These are phyloP conservation scores for Kokia cookei DNA, from an alignment of 441 rosid genomes.

Conservation along the genomic window DNA sequence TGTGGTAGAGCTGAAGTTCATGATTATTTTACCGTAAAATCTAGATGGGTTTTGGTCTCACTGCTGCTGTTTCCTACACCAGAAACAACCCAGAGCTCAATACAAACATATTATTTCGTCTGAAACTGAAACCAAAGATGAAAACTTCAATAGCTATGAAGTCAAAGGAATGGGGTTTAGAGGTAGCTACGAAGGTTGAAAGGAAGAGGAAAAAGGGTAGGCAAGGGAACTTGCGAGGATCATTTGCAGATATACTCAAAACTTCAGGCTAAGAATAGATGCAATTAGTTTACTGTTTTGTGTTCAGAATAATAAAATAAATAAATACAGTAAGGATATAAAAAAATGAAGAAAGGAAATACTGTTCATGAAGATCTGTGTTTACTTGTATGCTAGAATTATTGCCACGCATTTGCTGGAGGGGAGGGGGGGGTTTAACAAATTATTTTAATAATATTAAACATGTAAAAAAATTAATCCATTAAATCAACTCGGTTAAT, in stretches of 20 bases:
- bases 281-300: background rate
- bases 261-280: background rate
- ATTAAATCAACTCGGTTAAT: accelerated
- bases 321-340: background rate
- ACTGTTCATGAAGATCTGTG: too few species aligned
- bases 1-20: background rate
- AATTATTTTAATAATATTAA: too few species aligned
- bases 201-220: background rate
- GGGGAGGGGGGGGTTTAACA: too few species aligned
- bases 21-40: background rate
- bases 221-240: background rate
- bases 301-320: background rate
- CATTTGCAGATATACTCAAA: background rate
- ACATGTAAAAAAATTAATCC: too few species aligned
- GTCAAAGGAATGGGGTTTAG: background rate
- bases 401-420: too few species aligned
- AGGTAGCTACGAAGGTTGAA: constrained; percentile 2
- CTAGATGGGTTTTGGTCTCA: background rate
- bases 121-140: background rate
- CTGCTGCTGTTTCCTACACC: background rate
- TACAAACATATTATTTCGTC: background rate
- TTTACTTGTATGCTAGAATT: too few species aligned
- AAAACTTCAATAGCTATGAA: background rate
- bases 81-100: constrained; percentile 3
- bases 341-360: background rate